phyloP scores from a whole-genome alignment of 805 yeast species.

The Sungouiella thailandica region DNA sequence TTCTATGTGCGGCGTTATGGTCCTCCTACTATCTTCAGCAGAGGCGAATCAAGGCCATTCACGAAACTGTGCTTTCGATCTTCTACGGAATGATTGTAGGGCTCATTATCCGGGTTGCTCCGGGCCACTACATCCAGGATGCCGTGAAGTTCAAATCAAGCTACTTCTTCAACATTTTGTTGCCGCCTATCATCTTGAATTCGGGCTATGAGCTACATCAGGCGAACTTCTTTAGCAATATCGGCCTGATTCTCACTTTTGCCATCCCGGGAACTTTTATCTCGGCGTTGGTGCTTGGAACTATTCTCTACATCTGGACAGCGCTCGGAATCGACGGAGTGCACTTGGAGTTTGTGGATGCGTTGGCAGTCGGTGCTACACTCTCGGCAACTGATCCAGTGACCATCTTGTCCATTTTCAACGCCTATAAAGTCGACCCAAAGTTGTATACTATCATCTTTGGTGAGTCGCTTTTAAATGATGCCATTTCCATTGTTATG shows the following conservation, averaged over 20 bases:
- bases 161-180: constrained; percentile 85
- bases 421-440: constrained; percentile 97
- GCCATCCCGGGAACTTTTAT: constrained; percentile 97
- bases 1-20: constrained; percentile 88
- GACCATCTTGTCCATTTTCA: constrained; percentile 91
- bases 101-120: constrained; percentile 78
- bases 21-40: constrained; percentile 91
- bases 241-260: constrained; percentile 84
- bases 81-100: constrained; percentile 98
- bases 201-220: constrained; percentile 97
- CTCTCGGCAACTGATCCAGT: constrained; percentile 98
- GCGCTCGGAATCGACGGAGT: constrained; percentile 86
- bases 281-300: constrained; percentile 87
- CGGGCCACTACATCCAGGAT: constrained; percentile 96
- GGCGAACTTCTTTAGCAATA: constrained; percentile 88
- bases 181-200: constrained; percentile 94
- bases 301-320: constrained; percentile 84
- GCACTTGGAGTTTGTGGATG: constrained; percentile 90
- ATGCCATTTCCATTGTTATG: constrained; percentile 98
- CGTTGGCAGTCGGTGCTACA: constrained; percentile 95
- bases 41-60: constrained; percentile 88
- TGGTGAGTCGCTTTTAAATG: constrained; percentile 93
- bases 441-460: constrained; percentile 94
- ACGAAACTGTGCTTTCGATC: constrained; percentile 93
- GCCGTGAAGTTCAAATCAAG: constrained; percentile 93